Conservation (phyloP, 352 stramenopile genomes). For the Globisporangium middletonii region DNA sequence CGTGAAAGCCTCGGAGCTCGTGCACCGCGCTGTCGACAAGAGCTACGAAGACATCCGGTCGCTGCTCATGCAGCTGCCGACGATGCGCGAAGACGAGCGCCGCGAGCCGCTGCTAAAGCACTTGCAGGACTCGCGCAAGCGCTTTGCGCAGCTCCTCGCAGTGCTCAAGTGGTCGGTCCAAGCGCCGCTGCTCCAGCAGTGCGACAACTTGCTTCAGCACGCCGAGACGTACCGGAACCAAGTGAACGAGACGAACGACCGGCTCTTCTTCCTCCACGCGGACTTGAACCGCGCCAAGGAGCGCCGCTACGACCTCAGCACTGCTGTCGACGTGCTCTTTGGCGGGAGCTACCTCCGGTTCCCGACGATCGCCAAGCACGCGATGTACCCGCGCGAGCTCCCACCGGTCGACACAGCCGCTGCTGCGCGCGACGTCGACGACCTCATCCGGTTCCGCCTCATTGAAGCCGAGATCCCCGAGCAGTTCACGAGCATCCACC, state of each 20-base stretch:
- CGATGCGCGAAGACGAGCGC: conserved; percentile 66
- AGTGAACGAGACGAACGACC: conserved; percentile 78
- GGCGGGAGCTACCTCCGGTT: conserved; percentile 70
- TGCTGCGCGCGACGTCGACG: conserved; percentile 57
- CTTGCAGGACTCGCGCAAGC: conserved; percentile 50
- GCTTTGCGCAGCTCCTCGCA: conserved; percentile 71
- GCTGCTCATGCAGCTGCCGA: conserved; percentile 62
- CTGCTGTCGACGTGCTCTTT: conserved; percentile 75
- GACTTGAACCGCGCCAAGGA: conserved; percentile 80
- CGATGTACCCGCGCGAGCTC: conserved; percentile 63
- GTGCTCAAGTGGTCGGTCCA: conserved; percentile 86
- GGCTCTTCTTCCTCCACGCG: conserved; percentile 81
- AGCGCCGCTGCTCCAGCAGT: conserved; percentile 69
- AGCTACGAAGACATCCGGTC: conserved; percentile 80
- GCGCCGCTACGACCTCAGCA: conserved; percentile 74
- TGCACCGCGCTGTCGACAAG: conserved; percentile 73
- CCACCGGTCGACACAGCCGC: conserved; percentile 51
- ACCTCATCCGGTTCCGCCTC: conserved; percentile 77
- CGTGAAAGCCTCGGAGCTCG: conserved; percentile 70
- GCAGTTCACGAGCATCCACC: conserved; percentile 72
- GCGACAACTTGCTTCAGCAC: conserved; percentile 51
- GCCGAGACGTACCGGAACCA: conserved; percentile 65
- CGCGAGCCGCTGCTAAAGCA: conserved; percentile 64
- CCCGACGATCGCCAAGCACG: conserved; percentile 65
- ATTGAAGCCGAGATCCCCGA: conserved; percentile 76